Base-by-base conservation (phyloP, 2,329 filamentous ascomycete species). In the Pseudocercospora fijiensis region DNA sequence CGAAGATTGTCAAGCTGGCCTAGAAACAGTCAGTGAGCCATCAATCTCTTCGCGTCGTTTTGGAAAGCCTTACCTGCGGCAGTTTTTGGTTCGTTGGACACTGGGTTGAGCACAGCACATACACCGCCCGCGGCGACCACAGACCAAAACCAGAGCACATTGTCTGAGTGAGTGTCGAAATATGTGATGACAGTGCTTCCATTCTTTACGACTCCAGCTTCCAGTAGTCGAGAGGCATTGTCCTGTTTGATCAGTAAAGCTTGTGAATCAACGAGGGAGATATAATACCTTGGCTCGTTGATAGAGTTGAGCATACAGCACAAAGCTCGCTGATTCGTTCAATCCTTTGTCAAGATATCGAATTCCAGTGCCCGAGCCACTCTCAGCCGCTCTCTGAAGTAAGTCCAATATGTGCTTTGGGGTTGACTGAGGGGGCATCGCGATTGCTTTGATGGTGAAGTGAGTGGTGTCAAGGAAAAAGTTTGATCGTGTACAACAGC, bases 111-210 rank as follows among this genome's bases (percentile, higher is more conserved):
- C 13, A 68, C 62, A 18, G 63, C 67, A 22, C 61, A 62, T 22
- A 68, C 57, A 13, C 67, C 67, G 6, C 78, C 76, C 1, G 77
- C 78, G n/a, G 73, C 64, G 1, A 77, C 64, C 1, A 74, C 71
- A 1, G 77, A 69, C 79, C 79, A 81, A 61, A 80, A 78, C 78
- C 78, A 81, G 11, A 74, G 57, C 4, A 80, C 75, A 26, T 70
- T 74, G 24, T 80, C 75, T 52, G 70, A 56, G 37, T 80, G 76
- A n/a, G 70, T 68, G 20, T 77, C 69, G 33, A 80, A 76, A 62
- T 80, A 76, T 1, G 76, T 66, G 20, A 69, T 58, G 11, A 65
- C 59, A 7, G 49, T 64, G 33, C 57, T 28, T 18, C 67, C 62
- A 24, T 62, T 57, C 18, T 61, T 51, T 10, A 69, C 63, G 18